Base-by-base conservation (phyloP, 2,329 filamentous ascomycete species). In the Sporothrix protearum region DNA sequence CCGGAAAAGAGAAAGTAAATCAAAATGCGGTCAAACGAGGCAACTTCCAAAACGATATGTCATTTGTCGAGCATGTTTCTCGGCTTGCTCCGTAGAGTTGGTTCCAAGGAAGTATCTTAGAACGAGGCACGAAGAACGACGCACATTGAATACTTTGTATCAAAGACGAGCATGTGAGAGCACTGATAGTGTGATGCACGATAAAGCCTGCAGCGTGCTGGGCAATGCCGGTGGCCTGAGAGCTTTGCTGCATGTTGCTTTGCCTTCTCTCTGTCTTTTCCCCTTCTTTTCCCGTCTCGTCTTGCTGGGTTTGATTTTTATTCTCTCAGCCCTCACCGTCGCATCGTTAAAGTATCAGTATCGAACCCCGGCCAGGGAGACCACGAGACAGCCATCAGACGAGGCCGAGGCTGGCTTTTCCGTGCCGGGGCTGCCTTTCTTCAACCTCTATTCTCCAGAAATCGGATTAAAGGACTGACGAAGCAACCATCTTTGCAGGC, bases 391-490 rank as follows among this genome's bases (percentile, higher is more conserved):
- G 36, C 59, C 36, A 64, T 64, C 36, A 47, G 61, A 64, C 39
- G 61, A 47, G 61, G 39, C 22, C 42, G 22, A 47, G 25, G 14
- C 39, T 47, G 39, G 12, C 39, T 14, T 16, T 28, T 25, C 14
- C 47, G 14, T 14, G n/a, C 39, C 22, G 10, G 25, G 19, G 2
- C 9, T 45, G 9, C 12, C 39, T 12, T 47, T 64, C 30, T 45
- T 64, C 39, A 47, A 39, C 47, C 39, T 64, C 61, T 64, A 39
- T 6, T 45, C 14, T 12, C 39, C 22, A 47, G 10, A 67, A 22
- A 36, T 51, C 8, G 30, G 45, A 68, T 68, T 68, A 68, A 68
- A 57, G 66, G 66, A 68, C 47, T 28, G 25, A 30, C 33, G 33
- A 42, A 45, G 51, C 66, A 55, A 57, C 49, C 66, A 19, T 57